Conservation (phyloP, 140 eudicot species). For the Erigeron philadelphicus region DNA sequence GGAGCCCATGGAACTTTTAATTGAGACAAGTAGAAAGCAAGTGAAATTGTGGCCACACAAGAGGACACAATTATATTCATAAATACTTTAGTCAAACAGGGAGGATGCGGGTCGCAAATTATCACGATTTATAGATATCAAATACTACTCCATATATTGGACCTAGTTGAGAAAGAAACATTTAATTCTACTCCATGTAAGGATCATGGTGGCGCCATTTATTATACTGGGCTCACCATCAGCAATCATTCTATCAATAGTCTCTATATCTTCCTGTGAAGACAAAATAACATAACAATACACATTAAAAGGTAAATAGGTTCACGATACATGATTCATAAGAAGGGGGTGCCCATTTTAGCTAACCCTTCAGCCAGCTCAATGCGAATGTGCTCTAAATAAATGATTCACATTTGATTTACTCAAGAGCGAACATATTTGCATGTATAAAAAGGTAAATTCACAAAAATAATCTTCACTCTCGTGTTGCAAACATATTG, state of each 20-base stretch:
- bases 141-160: neutral
- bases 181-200: slow-evolving; percentile 40
- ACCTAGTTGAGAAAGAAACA: too few species aligned
- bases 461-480: neutral
- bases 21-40: neutral
- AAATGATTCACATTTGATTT: neutral
- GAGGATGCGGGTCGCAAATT: neutral
- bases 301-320: slow-evolving; percentile 7
- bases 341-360: neutral
- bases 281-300: slow-evolving; percentile 7
- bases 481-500: neutral
- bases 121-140: neutral
- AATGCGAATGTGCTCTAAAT: neutral
- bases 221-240: slow-evolving; percentile 73
- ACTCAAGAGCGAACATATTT: neutral
- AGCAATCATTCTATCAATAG: slow-evolving; percentile 86
- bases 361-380: neutral
- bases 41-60: neutral
- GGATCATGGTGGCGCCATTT: slow-evolving; percentile 99
- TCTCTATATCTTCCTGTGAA: slow-evolving; percentile 68
- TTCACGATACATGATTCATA: slow-evolving; percentile 6
- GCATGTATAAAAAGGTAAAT: neutral
- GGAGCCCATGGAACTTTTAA: slow-evolving; percentile 99
- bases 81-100: neutral
- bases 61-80: neutral